phyloP scores from a whole-genome alignment of 371 early-diverging fungal species.

The Mucor sp. region DNA sequence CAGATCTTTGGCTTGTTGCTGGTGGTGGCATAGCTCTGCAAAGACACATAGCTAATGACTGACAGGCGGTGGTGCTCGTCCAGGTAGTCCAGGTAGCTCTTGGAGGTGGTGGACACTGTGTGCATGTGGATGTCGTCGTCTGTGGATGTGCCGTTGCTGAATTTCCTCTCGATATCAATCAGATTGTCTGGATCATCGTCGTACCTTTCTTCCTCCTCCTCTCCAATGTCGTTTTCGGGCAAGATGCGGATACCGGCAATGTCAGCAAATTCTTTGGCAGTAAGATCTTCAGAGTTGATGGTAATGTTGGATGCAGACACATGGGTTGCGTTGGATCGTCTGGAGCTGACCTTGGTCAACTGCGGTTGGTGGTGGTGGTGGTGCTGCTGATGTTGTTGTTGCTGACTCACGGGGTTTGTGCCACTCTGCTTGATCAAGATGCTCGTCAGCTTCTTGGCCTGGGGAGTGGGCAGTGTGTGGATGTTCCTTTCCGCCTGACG shows the following conservation, averaged over 20 bases:
- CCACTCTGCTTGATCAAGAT: slow-evolving; percentile 13
- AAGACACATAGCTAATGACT: slow-evolving; percentile 4
- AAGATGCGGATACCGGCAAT: slow-evolving; percentile 47
- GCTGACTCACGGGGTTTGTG: background rate
- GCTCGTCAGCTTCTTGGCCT: slow-evolving; percentile 6
- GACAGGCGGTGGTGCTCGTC: slow-evolving; percentile 8
- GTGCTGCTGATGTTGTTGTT: background rate
- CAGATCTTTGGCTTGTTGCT: slow-evolving; percentile 11
- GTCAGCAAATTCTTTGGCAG: slow-evolving; percentile 53
- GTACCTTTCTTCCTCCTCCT: background rate
- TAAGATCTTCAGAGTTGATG: slow-evolving; percentile 49
- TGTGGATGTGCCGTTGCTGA: background rate
- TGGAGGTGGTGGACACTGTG: background rate
- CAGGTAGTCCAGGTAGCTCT: background rate
- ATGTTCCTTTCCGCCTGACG: slow-evolving; percentile 4
- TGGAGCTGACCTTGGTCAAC: background rate
- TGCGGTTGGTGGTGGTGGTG: too few species aligned
- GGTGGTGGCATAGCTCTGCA: background rate
- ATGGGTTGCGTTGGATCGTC: slow-evolving; percentile 29
- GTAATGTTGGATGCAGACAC: slow-evolving; percentile 44
- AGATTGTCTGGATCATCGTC: background rate
- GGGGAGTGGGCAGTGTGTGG: slow-evolving; percentile 7
- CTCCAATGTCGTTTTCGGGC: slow-evolving; percentile 31
- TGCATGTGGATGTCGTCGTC: background rate
- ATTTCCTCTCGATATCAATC: background rate